These are phyloP conservation scores for Lactarius sp. DNA, from an alignment of 768 basidiomycete species.

Conservation along the genomic window DNA sequence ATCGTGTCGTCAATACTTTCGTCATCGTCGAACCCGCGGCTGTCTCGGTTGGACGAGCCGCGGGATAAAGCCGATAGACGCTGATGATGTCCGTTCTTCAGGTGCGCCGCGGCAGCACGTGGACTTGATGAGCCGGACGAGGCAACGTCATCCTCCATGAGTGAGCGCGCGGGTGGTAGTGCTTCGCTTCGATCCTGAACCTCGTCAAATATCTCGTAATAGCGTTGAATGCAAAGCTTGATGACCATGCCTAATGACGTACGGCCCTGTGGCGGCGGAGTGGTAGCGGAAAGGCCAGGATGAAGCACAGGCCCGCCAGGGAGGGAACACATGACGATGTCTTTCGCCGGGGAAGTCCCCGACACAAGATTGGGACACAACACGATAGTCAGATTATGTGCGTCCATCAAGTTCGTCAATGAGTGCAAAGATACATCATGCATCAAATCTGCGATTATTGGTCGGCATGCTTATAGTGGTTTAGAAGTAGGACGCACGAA, in stretches of 20 bases:
- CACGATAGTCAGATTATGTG: conserved; percentile 76
- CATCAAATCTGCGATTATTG: conserved; percentile 53
- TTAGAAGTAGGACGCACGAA: conserved; percentile 22
- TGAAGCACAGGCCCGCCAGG: conserved; percentile 43
- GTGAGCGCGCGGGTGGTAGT: conserved; percentile 30
- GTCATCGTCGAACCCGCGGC: conserved; percentile 46
- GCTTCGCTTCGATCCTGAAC: conserved; percentile 67
- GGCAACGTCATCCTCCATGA: conserved; percentile 10
- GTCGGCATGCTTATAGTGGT: neutral
- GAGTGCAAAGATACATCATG: conserved; percentile 73
- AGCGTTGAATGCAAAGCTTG: conserved; percentile 73
- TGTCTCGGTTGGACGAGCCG: conserved; percentile 29
- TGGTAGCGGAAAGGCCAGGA: conserved; percentile 28
- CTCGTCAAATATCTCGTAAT: conserved; percentile 86
- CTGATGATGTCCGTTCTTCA: conserved; percentile 10
- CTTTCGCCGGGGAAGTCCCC: conserved; percentile 58
- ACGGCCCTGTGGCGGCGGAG: conserved; percentile 40
- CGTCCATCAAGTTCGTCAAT: conserved; percentile 71
- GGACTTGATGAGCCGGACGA: conserved; percentile 15
- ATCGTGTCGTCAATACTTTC: conserved; percentile 74
- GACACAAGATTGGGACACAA: conserved; percentile 76
- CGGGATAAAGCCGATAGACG: conserved; percentile 24
- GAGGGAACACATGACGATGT: conserved; percentile 70
- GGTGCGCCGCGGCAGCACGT: conserved; percentile 12
- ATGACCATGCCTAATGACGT: conserved; percentile 69